Evolutionary conservation across 768 basidiomycete genomes (phyloP), one percentile per base, ranked within the genome.

Genomic region (Phlebiopsis flavidoalba): DNA sequence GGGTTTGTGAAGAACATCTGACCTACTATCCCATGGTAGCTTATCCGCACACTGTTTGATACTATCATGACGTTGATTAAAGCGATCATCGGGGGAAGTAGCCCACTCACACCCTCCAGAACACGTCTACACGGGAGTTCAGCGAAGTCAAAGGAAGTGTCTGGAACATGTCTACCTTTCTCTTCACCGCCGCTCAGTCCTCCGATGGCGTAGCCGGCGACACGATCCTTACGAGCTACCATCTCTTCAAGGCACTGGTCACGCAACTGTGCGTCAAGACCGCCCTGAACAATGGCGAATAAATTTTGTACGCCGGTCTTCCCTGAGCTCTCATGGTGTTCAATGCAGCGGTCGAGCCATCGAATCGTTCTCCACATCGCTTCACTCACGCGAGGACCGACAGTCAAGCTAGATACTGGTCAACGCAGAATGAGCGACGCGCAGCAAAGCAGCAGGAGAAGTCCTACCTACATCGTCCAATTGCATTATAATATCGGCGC

Each of bases 401-500:
- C 80, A 0, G 89, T 91, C 47, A 95, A 73, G 72, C 90, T 93
- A 37, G 89, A 84, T 0, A 95, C 93, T 88, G 49, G 65, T 60
- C 64, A 60, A 24, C 46, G 43, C 15, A 11, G 2, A 37, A 45
- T 14, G 5, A 36, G 37, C 33, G 19, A 26, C 26, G 21, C 17
- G 6, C 14, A 49, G 7, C n/a, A 22, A 31, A 24, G 10, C 10
- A 47, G 26, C 22, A 10, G 22, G 3, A 15, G 1, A 19, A 36
- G 75, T 24, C 86, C 71, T 66, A 88, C 91, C 91, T 54, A 95
- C 93, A 72, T 95, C 93, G 71, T 95, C 93, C 17, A 94, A 80
- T 70, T 93, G 93, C 94, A 96, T 95, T 62, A 96, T 93, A 61
- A 96, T 96, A 70, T 96, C 93, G 26, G 88, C 91, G 5, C 93